A percentile compares a stretch with the other conserved stretches of the same genome.
phyloP scores from a whole-genome alignment of 306 rosid genomes.

The Heteromeles arbutifolia region DNA sequence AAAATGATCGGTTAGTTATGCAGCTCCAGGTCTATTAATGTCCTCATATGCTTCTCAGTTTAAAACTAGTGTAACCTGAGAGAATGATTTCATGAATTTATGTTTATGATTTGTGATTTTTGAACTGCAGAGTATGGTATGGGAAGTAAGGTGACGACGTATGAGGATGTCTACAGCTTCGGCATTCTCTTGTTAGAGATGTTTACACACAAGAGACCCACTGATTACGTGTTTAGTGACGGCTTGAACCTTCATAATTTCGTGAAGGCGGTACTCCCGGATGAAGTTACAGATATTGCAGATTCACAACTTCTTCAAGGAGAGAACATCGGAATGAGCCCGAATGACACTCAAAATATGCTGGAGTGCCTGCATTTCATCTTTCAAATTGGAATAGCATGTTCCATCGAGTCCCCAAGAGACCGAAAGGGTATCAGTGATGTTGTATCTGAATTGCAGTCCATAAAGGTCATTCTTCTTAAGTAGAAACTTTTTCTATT shows the following conservation, averaged over 20 bases:
- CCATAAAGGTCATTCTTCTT: not conserved
- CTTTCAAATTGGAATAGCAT: not conserved
- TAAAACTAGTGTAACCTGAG: too few relatives aligned
- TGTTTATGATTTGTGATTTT: not conserved
- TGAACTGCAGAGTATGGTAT: not conserved
- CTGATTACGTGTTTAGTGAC: constrained; percentile 6
- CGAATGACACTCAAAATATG: not conserved
- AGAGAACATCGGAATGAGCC: not conserved
- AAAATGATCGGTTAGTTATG: not conserved
- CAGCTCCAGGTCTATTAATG: not conserved
- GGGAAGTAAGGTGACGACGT: not conserved
- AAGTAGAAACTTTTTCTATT: too few relatives aligned
- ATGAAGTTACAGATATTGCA: not conserved
- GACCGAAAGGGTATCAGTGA: not conserved
- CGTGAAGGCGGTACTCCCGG: not conserved
- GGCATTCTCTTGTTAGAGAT: constrained; percentile 3
- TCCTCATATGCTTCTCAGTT: not conserved
- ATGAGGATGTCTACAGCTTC: not conserved
- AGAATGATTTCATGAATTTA: too few relatives aligned
- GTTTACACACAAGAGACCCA: not conserved
- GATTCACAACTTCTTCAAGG: not conserved
- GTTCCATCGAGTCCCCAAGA: not conserved
- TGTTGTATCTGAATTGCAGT: not conserved
- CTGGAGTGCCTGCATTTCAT: not conserved
- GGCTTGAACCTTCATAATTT: not conserved